Conservation (phyloP, 345 rosid genomes). For the Gossypium turneri region DNA sequence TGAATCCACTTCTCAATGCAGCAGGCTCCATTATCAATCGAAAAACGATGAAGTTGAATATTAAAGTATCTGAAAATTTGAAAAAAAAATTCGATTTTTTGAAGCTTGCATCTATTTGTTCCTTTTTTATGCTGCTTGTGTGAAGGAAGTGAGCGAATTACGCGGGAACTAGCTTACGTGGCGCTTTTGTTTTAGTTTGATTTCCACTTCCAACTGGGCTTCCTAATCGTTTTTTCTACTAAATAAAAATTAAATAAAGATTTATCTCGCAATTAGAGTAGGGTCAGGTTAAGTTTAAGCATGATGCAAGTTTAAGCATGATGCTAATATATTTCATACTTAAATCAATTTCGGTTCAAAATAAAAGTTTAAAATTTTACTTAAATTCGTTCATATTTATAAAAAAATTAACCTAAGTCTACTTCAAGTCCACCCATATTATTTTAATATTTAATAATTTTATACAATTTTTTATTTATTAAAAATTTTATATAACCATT, state of each 20-base stretch:
- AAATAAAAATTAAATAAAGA: no score
- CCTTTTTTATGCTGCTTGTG: neutral
- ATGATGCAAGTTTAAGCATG: rapidly evolving
- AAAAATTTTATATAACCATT: no score
- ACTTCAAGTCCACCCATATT: no score
- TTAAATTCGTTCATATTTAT: no score
- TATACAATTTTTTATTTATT: no score
- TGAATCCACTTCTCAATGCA: constrained; percentile 25
- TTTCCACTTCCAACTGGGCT: neutral
- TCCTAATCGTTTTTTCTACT: no score
- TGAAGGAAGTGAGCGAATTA: constrained; percentile 13
- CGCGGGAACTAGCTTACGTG: constrained; percentile 23
- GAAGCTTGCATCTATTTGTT: neutral
- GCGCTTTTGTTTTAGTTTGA: neutral
- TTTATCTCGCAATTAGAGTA: no score
- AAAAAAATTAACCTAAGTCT: rapidly evolving
- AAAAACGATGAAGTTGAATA: neutral
- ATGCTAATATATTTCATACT: no score
- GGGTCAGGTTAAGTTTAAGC: rapidly evolving
- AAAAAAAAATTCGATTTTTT: no score
- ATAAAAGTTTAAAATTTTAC: no score
- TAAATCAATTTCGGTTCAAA: rapidly evolving
- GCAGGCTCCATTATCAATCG: constrained; percentile 25
- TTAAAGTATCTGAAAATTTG: neutral
- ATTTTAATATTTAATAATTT: no score